A percentile compares a stretch with the other conserved stretches of the same genome.
phyloP scores from a whole-genome alignment of 106 monocot genomes.

The Platanthera zijinensis region DNA sequence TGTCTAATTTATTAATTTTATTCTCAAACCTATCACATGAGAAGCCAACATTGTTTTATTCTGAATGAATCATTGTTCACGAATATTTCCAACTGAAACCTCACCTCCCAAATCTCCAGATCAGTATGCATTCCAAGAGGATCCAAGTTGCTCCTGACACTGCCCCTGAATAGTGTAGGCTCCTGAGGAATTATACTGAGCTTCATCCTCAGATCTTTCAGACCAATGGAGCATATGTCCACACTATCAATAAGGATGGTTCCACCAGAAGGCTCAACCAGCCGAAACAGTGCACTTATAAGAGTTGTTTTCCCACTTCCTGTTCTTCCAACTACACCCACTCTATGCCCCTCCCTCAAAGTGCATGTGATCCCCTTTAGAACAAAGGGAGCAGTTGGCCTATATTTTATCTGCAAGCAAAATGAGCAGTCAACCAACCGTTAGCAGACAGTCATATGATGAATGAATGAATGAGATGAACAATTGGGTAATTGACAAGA shows the following conservation, averaged over 20 bases:
- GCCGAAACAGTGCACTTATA: constrained; percentile 56
- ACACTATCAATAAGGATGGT: constrained; percentile 45
- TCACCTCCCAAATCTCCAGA: constrained; percentile 62
- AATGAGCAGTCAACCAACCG: too few relatives aligned
- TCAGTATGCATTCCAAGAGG: constrained; percentile 49
- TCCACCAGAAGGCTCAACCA: constrained; percentile 40
- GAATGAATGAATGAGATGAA: too few relatives aligned
- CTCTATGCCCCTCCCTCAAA: constrained; percentile 36
- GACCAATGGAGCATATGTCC: constrained; percentile 45
- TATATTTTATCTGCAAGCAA: constrained; percentile 34
- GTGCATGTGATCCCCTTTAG: constrained; percentile 60
- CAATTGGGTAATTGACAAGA: too few relatives aligned
- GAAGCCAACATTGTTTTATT: not conserved
- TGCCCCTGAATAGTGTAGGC: constrained; percentile 62
- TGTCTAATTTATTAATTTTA: not conserved
- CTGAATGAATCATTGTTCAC: not conserved
- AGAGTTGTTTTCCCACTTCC: constrained; percentile 69
- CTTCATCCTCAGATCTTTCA: constrained; percentile 52
- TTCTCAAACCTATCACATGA: not conserved
- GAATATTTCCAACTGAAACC: not conserved
- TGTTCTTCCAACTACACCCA: constrained; percentile 58
- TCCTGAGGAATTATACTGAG: constrained; percentile 81
- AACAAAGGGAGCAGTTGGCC: constrained; percentile 34
- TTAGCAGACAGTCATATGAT: too few relatives aligned
- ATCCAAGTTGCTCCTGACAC: constrained; percentile 51